Percentiles rank a stretch among this genome's conserved stretches.
Evolutionary conservation across 2,329 filamentous ascomycete species (phyloP).

Genomic region (Aureobasidium sp.): DNA sequence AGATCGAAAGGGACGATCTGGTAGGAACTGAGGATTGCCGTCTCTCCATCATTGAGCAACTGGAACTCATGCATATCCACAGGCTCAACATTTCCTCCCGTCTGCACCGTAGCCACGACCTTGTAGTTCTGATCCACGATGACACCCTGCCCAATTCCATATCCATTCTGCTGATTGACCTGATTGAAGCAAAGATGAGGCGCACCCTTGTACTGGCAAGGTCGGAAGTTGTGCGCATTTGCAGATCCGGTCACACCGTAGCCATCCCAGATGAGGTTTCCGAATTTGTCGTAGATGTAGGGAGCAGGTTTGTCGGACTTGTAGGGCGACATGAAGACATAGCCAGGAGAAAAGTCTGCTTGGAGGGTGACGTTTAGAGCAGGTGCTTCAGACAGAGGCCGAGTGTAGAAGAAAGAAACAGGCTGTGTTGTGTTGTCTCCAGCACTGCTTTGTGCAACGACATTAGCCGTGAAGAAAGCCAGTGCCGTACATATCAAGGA

Average conservation of each 20-base stretch:
- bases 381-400: constrained; percentile 17
- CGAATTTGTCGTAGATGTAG: constrained; percentile 22
- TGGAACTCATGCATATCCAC: constrained; percentile 40
- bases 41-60: constrained; percentile 30
- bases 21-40: constrained; percentile 21
- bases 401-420: constrained; percentile 17
- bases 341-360: constrained; percentile 13
- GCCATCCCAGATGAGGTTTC: constrained; percentile 27
- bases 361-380: constrained; percentile 17
- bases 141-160: constrained; percentile 36
- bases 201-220: constrained; percentile 35
- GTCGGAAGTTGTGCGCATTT: constrained; percentile 35
- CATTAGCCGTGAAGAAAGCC: background rate
- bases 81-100: constrained; percentile 15
- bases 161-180: constrained; percentile 36
- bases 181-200: constrained; percentile 40
- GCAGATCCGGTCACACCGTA: constrained; percentile 34
- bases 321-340: constrained; percentile 20
- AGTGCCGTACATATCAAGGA: background rate
- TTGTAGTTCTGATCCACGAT: constrained; percentile 38
- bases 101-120: constrained; percentile 33
- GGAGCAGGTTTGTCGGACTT: constrained; percentile 15
- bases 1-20: constrained; percentile 30
- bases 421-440: constrained; percentile 13
- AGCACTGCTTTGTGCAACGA: background rate